Evolutionary conservation across 2,329 filamentous ascomycete species (phyloP).

Genomic region (Trematosphaeria pertusa): DNA sequence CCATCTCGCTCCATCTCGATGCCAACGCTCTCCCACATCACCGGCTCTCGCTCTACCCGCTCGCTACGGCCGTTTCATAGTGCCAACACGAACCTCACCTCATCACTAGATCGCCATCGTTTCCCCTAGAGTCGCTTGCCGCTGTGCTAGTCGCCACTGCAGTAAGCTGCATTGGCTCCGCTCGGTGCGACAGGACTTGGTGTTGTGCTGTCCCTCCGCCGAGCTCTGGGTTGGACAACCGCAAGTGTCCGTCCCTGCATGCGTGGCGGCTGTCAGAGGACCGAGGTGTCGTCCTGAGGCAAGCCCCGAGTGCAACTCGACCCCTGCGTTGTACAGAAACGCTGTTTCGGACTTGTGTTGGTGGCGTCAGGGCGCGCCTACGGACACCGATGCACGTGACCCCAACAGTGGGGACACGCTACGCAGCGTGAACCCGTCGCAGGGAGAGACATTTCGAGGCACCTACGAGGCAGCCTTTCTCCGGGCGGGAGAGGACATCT

Average conservation of each 20-base stretch:
- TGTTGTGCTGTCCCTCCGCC: not conserved
- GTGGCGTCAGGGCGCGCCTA: constrained; percentile 14
- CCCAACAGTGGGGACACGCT: not conserved
- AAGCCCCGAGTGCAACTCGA: constrained; percentile 1
- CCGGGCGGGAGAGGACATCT: too few species aligned
- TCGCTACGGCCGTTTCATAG: too few species aligned
- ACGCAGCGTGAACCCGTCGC: constrained; percentile 1
- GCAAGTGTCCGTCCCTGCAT: not conserved
- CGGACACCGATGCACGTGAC: constrained; percentile 7
- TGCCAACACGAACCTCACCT: constrained; percentile 1
- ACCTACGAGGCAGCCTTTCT: not conserved
- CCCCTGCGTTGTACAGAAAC: constrained; percentile 13
- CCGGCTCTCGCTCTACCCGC: too few species aligned
- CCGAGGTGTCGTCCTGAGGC: constrained; percentile 7
- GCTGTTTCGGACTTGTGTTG: constrained; percentile 14
- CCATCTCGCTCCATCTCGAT: too few species aligned
- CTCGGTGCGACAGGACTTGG: not conserved
- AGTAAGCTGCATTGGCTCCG: constrained; percentile 9
- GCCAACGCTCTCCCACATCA: too few species aligned
- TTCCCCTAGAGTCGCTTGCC: constrained; percentile 2
- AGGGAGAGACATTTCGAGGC: constrained; percentile 23
- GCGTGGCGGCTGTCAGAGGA: not conserved
- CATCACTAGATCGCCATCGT: constrained; percentile 1
- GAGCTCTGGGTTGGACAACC: too few species aligned
- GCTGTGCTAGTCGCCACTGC: constrained; percentile 1